Evolutionary conservation across 2,329 filamentous ascomycete genomes (phyloP).

Genomic region (Talaromyces sp.): DNA sequence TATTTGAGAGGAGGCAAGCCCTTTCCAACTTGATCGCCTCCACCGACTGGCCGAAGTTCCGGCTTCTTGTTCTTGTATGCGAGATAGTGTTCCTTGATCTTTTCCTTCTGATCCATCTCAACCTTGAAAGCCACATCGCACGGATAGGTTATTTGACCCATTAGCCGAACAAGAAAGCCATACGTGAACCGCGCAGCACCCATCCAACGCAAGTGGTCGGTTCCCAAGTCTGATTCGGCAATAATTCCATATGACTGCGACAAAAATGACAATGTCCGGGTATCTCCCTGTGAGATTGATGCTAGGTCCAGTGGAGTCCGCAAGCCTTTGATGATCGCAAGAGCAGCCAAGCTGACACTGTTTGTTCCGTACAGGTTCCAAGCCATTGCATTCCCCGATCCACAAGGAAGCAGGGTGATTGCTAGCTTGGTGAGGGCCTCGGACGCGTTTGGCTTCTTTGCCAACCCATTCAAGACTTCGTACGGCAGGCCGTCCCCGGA

Average conservation of each 20-base stretch:
- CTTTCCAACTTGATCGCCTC: conserved; percentile 36
- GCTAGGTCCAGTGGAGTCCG: conserved; percentile 80
- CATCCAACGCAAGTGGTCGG: conserved; percentile 91
- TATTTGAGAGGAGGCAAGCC: conserved; percentile 70
- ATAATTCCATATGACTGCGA: conserved; percentile 87
- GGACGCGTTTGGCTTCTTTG: conserved; percentile 66
- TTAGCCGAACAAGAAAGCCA: conserved; percentile 72
- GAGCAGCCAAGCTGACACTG: conserved; percentile 67
- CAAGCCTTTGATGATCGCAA: conserved; percentile 81
- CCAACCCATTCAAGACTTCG: conserved; percentile 92
- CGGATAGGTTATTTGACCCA: conserved; percentile 75
- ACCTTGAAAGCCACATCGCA: conserved; percentile 84
- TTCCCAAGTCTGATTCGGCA: conserved; percentile 83
- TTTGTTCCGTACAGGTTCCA: conserved; percentile 82
- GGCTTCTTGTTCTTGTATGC: conserved; percentile 36
- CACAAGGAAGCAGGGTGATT: conserved; percentile 82
- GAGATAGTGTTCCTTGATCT: conserved; percentile 68
- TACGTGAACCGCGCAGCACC: conserved; percentile 78
- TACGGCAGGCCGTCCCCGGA: conserved; percentile 89
- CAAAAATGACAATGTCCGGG: conserved; percentile 75
- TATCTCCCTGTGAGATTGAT: conserved; percentile 76
- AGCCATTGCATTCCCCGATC: conserved; percentile 90
- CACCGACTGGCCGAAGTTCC: conserved; percentile 16
- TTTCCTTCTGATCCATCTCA: conserved; percentile 68
- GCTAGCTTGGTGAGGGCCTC: conserved; percentile 71